Base-by-base conservation (phyloP, 2,329 filamentous ascomycete genomes). In the Diaporthe eres region DNA sequence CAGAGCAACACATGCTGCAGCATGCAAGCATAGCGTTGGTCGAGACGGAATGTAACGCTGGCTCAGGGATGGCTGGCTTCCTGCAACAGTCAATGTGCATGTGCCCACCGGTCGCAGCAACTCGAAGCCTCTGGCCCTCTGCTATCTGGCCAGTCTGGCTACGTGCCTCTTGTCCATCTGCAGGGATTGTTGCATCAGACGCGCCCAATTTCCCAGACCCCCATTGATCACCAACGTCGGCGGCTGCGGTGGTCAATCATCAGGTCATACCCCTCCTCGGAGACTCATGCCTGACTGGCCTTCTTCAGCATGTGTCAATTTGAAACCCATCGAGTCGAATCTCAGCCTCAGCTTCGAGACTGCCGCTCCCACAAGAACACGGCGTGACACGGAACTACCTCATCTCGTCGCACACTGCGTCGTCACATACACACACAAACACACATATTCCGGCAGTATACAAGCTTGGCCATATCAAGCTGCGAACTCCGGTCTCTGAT, bases 191-290 rank as follows among this genome's bases (percentile, higher is more conserved):
- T 22, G 31, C 34, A 70, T 39, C 65, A 55, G 65, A 28, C 49
- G 51, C 71, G 37, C 53, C 39, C 61, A 73, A 73, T 73, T 73
- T 73, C 71, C 71, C 58, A 53, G 3, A 28, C n/a, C 71, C 71
- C 51, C 34, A n/a, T n/a, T 34, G 71, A 65, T 73, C 49, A 51
- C 60, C 71, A 65, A 37, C 58, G 15, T 65, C 34, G 60, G 58
- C 55, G 49, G 71, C 58, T 73, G 60, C 49, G 51, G 49, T 44
- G 34, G 71, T 19, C 71, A 49, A 73, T 73, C 71, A 61, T 65
- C 71, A 73, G 49, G 25, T 70, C 65, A 55, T 55, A 34, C 49
- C 65, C 47, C 34, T 55, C 49, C 65, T 53, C 49, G 65, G 65
- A 70, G 13, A 55, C 31, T 53, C 49, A 17, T 55, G 34, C 49